Evolutionary conservation across 2,329 filamentous ascomycete species (phyloP).

Genomic region (Monilinia fructicola): DNA sequence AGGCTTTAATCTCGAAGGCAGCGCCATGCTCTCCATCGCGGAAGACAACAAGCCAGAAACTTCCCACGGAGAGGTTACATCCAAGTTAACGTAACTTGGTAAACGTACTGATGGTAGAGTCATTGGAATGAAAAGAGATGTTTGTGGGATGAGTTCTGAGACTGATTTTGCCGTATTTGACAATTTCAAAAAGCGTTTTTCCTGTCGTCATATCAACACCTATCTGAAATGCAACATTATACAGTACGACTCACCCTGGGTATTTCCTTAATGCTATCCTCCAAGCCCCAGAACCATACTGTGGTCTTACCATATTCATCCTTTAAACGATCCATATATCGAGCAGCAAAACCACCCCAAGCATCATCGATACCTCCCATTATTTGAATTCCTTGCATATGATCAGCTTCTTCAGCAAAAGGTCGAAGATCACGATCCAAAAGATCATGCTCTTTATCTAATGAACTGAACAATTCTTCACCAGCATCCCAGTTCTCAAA

Average conservation of each 20-base stretch:
- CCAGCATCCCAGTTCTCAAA: slow-evolving; percentile 77
- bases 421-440: slow-evolving; percentile 86
- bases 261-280: slow-evolving; percentile 57
- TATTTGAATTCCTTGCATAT: slow-evolving; percentile 83
- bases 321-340: slow-evolving; percentile 72
- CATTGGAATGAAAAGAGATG: slow-evolving; percentile 77
- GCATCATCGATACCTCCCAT: slow-evolving; percentile 72
- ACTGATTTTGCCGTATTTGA: slow-evolving; percentile 75
- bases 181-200: slow-evolving; percentile 63
- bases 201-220: slow-evolving; percentile 44
- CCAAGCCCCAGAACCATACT: slow-evolving; percentile 84
- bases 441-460: slow-evolving; percentile 80
- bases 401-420: slow-evolving; percentile 91
- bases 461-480: slow-evolving; percentile 68
- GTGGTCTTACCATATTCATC: slow-evolving; percentile 90
- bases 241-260: slow-evolving; percentile 49
- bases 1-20: slow-evolving; percentile 68
- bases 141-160: slow-evolving; percentile 64
- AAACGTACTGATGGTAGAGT: slow-evolving; percentile 58
- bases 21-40: slow-evolving; percentile 73
- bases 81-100: slow-evolving; percentile 58
- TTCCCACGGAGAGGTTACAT: slow-evolving; percentile 72
- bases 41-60: slow-evolving; percentile 72
- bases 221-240: slow-evolving; percentile 9
- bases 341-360: slow-evolving; percentile 75